Evolutionary conservation across 1,139 yeast genomes (phyloP).

Genomic region (Hanseniaspora sp.): DNA sequence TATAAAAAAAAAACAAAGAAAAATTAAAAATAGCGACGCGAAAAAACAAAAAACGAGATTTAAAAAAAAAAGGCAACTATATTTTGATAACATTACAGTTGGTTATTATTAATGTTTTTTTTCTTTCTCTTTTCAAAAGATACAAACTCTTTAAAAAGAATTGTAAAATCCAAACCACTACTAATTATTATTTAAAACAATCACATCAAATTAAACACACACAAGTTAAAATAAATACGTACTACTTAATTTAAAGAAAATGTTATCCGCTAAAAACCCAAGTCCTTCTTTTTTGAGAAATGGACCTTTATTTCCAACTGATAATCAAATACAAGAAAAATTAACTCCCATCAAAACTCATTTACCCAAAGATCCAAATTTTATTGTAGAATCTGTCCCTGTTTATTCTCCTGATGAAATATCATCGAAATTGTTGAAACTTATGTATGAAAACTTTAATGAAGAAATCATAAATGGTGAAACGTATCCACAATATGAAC

Average conservation of each 20-base stretch:
- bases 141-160: no score
- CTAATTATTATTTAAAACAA: no score
- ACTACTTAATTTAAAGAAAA: no score
- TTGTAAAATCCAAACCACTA: no score
- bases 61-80: no score
- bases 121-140: no score
- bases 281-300: conserved; percentile 12
- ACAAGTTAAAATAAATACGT: background rate
- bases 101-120: no score
- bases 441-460: conserved; percentile 66
- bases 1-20: no score
- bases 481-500: conserved; percentile 65
- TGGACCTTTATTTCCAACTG: conserved; percentile 14
- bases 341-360: background rate
- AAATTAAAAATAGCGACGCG: no score
- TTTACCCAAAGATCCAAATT: background rate
- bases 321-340: background rate
- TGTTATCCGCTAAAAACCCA: conserved; percentile 31
- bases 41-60: no score
- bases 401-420: conserved; percentile 46
- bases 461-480: conserved; percentile 75
- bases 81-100: no score
- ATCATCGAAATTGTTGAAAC: conserved; percentile 62
- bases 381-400: conserved; percentile 58
- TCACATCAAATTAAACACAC: no score